A percentile compares a stretch with the other conserved stretches of the same genome.
Conservation (phyloP, 768 basidiomycete species). For the Pleurotus sapidus region DNA sequence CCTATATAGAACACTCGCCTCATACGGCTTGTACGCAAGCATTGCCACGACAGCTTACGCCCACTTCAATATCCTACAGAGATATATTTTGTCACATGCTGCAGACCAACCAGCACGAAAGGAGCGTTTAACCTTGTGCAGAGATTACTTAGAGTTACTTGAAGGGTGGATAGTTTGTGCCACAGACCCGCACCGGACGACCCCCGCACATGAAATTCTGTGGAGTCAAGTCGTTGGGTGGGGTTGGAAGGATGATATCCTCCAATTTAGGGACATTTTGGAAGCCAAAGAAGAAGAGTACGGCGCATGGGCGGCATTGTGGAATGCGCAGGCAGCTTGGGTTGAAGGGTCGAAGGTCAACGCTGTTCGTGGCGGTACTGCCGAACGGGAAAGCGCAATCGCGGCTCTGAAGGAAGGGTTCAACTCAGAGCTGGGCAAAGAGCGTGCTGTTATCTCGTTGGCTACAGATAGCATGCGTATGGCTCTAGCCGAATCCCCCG, state of each 20-base stretch:
- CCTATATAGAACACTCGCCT: slow-evolving; percentile 63
- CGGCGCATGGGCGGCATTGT: slow-evolving; percentile 45
- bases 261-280: slow-evolving; percentile 35
- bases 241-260: slow-evolving; percentile 65
- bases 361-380: slow-evolving; percentile 59
- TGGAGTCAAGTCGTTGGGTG: slow-evolving; percentile 88
- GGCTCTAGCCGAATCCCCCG: slow-evolving; percentile 20
- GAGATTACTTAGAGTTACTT: slow-evolving; percentile 58
- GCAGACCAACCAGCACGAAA: slow-evolving; percentile 16
- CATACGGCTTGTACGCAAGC: slow-evolving; percentile 77
- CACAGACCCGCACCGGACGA: slow-evolving; percentile 86
- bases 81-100: slow-evolving; percentile 37
- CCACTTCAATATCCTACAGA: slow-evolving; percentile 49
- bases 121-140: slow-evolving; percentile 21
- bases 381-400: slow-evolving; percentile 48
- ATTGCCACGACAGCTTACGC: slow-evolving; percentile 62
- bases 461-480: slow-evolving; percentile 8
- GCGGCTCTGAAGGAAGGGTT: slow-evolving; percentile 38
- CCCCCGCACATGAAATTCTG: slow-evolving; percentile 80
- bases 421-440: slow-evolving; percentile 24
- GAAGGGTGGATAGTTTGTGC: slow-evolving; percentile 81
- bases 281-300: slow-evolving; percentile 27
- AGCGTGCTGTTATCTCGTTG: slow-evolving; percentile 29
- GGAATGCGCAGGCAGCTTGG: slow-evolving; percentile 63
- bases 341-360: slow-evolving; percentile 78